phyloP scores from a whole-genome alignment of 805 yeast species.

The Torulaspora indica region DNA sequence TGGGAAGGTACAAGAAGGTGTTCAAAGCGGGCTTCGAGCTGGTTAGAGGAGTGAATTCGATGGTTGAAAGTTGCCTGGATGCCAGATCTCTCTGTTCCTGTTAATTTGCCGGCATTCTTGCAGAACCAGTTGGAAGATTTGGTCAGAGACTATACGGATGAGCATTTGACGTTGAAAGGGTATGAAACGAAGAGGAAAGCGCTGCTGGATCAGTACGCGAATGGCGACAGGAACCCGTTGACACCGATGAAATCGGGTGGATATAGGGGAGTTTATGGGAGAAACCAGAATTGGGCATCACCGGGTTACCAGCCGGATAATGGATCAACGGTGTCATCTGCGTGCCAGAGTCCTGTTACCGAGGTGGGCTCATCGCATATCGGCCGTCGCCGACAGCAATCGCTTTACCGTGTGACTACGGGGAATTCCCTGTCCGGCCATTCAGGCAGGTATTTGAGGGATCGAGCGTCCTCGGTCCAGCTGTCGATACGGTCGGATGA shows the following conservation, averaged over 20 bases:
- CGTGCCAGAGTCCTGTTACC: conserved; percentile 14
- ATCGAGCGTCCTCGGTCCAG: conserved; percentile 23
- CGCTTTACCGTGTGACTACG: conserved; percentile 32
- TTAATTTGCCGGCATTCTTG: conserved; percentile 36
- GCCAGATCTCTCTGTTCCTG: conserved; percentile 46
- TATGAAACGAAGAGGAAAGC: conserved; percentile 51
- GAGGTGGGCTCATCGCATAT: conserved; percentile 7
- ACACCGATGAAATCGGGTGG: conserved; percentile 11
- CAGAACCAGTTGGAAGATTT: conserved; percentile 41
- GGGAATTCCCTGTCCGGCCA: conserved; percentile 27
- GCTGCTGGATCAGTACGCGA: conserved; percentile 22
- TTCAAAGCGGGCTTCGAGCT: background rate
- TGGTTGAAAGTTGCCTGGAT: background rate
- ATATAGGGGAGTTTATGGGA: conserved; percentile 5
- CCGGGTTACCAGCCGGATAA: conserved; percentile 23
- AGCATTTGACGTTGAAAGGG: conserved; percentile 70
- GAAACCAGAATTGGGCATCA: conserved; percentile 15
- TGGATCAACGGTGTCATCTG: conserved; percentile 30
- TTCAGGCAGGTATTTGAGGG: conserved; percentile 14
- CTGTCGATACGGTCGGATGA: conserved; percentile 34
- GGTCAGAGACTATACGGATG: conserved; percentile 54
- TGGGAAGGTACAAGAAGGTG: too few relatives aligned
- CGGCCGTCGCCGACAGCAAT: conserved; percentile 11
- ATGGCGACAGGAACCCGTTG: conserved; percentile 9
- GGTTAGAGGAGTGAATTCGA: background rate